A percentile compares a stretch with the other conserved stretches of the same genome.
Conservation (phyloP, 106 monocot species). For the Allium sativum region DNA sequence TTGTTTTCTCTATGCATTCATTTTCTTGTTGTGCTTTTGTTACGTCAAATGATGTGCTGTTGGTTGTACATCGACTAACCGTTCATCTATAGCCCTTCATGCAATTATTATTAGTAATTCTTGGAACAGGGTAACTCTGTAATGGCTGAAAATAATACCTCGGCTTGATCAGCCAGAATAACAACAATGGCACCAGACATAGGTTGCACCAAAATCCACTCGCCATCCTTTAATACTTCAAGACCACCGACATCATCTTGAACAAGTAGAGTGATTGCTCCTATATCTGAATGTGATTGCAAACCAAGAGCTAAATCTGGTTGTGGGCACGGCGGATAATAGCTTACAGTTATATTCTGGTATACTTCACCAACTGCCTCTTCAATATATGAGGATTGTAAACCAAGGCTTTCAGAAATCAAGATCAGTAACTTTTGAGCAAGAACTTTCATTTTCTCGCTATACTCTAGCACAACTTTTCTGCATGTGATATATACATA, state of each 20-base stretch:
- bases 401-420: constrained; percentile 50
- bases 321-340: constrained; percentile 84
- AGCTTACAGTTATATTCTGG: constrained; percentile 91
- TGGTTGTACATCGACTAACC: too few relatives aligned
- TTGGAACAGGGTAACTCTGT: background rate
- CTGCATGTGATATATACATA: constrained; percentile 15
- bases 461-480: constrained; percentile 61
- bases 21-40: too few relatives aligned
- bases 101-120: too few relatives aligned
- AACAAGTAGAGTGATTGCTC: constrained; percentile 80
- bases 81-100: too few relatives aligned
- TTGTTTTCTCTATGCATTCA: too few relatives aligned
- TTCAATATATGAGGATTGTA: constrained; percentile 52
- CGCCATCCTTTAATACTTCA: constrained; percentile 69
- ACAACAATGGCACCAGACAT: constrained; percentile 61
- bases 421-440: constrained; percentile 59
- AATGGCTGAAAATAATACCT: constrained; percentile 35
- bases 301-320: constrained; percentile 95
- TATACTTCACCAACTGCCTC: constrained; percentile 72
- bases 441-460: constrained; percentile 59
- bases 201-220: constrained; percentile 59
- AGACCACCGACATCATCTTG: constrained; percentile 97
- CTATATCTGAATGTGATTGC: constrained; percentile 97
- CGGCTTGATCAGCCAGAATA: constrained; percentile 80
- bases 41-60: too few relatives aligned